phyloP scores from a whole-genome alignment of 2,329 filamentous ascomycete genomes.

The Aspergillus fischeri region DNA sequence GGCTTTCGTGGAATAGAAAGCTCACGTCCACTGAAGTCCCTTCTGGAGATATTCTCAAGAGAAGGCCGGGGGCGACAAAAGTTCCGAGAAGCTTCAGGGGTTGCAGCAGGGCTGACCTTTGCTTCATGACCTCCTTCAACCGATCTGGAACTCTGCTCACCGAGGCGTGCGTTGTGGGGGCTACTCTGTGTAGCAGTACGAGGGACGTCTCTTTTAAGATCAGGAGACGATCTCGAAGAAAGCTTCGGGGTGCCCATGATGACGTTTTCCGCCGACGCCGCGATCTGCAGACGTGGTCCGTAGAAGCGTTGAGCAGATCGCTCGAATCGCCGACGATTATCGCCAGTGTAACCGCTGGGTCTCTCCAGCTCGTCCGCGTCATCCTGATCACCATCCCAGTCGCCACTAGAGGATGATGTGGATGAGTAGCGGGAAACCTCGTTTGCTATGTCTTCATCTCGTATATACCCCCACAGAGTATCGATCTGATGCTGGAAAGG shows the following conservation, averaged over 20 bases:
- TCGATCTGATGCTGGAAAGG: slow-evolving; percentile 2
- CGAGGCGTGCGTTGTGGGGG: not conserved
- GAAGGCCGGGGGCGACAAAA: slow-evolving; percentile 11
- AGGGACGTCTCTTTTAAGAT: not conserved
- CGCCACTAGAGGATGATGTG: slow-evolving; percentile 4
- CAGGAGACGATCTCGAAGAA: not conserved
- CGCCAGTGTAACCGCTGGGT: slow-evolving; percentile 20
- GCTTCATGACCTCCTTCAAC: not conserved
- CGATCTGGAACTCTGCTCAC: not conserved
- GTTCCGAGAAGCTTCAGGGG: slow-evolving; percentile 1
- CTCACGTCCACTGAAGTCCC: slow-evolving; percentile 10
- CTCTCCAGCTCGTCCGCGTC: slow-evolving; percentile 34
- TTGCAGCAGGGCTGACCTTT: not conserved
- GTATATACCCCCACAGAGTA: not conserved
- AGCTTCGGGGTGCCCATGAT: slow-evolving; percentile 19
- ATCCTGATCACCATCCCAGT: slow-evolving; percentile 12
- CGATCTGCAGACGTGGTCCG: slow-evolving; percentile 24
- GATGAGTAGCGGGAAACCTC: not conserved
- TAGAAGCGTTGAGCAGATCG: slow-evolving; percentile 6
- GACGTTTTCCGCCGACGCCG: slow-evolving; percentile 22
- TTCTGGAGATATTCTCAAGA: slow-evolving; percentile 7
- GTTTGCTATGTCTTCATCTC: not conserved
- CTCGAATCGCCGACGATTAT: slow-evolving; percentile 15
- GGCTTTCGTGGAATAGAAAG: slow-evolving; percentile 11
- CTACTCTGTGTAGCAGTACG: not conserved